Base-by-base conservation (phyloP, 2,329 filamentous ascomycete genomes). In the Diaporthe sp. region DNA sequence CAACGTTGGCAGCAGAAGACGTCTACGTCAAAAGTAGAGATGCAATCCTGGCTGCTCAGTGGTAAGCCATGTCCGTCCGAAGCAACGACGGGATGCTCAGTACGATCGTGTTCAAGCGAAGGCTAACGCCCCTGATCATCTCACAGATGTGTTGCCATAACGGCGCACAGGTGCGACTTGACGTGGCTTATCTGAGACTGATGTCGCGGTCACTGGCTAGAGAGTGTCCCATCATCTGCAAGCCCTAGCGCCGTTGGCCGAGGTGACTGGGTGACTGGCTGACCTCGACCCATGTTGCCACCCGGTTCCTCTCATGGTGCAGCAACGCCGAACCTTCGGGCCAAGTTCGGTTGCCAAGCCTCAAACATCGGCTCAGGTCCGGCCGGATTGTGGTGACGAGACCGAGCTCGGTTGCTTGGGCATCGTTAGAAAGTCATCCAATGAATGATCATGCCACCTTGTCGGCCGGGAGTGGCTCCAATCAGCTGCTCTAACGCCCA, bases 261-360 rank as follows among this genome's bases (percentile, higher is more conserved):
- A 68, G 37, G 46, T 68, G 62, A 39, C 19, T 22, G 62, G 46
- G 46, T 68, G 62, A 39, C 19, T 22, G 62, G 46, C 62, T 53
- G 65, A 53, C n/a, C 31, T 55, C 46, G 8, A 69, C 34, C 62
- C 34, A 28, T 69, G 31, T 42, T 22, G 65, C 46, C 65, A 42
- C 49, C 34, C 46, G 31, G 46, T 53, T 69, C 49, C 44, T 53
- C 46, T 39, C n/a, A 69, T 55, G 28, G 65, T 55, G 65, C 34
- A 53, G 49, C 65, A 55, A 55, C 15, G 65, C 65, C 65, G 65
- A 55, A 42, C 46, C 15, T 55, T 69, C 65, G 65, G 65, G 65
- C 65, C 65, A 69, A 69, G 65, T 69, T 69, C 49, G 49, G 65
- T 69, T 69, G 65, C 65, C 65, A 69, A 69, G 65, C 46, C 46